phyloP scores from a whole-genome alignment of 768 basidiomycete genomes.

The Auriscalpium orientale region DNA sequence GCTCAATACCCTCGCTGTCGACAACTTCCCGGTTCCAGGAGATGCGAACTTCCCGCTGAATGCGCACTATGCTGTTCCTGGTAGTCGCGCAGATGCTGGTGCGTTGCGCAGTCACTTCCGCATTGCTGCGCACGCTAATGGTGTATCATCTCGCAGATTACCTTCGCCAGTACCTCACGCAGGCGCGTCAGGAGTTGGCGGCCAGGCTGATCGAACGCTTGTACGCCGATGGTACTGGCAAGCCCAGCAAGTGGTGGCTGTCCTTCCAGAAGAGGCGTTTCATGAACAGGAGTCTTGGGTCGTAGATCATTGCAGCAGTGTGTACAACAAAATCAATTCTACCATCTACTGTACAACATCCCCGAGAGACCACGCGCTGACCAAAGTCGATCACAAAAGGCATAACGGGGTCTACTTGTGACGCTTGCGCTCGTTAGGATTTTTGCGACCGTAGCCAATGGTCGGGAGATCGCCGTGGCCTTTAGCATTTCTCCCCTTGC shows the following conservation, averaged over 20 bases:
- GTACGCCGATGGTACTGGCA: constrained; percentile 88
- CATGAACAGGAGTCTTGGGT: constrained; percentile 85
- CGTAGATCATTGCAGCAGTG: constrained; percentile 28
- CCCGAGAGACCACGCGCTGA: neutral
- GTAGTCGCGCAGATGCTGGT: constrained; percentile 77
- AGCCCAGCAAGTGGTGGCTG: constrained; percentile 99
- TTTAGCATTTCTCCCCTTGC: constrained; percentile 57
- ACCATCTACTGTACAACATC: constrained; percentile 5
- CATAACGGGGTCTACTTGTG: constrained; percentile 44
- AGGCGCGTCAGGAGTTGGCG: constrained; percentile 89
- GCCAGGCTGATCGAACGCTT: constrained; percentile 78
- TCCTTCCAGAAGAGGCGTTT: constrained; percentile 96
- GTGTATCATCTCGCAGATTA: constrained; percentile 50
- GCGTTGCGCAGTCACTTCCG: constrained; percentile 17
- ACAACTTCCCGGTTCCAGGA: constrained; percentile 89
- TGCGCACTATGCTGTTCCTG: constrained; percentile 80
- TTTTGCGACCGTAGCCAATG: constrained; percentile 82
- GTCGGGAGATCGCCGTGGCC: constrained; percentile 63
- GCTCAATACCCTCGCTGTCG: constrained; percentile 88
- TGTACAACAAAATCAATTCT: constrained; percentile 11
- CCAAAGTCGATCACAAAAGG: neutral
- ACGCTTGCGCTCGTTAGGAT: constrained; percentile 77
- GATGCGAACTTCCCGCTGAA: constrained; percentile 94
- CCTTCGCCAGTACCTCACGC: constrained; percentile 84
- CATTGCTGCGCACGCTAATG: neutral